These are phyloP conservation scores for Fusarium nematophilum DNA, from an alignment of 2,329 filamentous ascomycete species.

Conservation along the genomic window DNA sequence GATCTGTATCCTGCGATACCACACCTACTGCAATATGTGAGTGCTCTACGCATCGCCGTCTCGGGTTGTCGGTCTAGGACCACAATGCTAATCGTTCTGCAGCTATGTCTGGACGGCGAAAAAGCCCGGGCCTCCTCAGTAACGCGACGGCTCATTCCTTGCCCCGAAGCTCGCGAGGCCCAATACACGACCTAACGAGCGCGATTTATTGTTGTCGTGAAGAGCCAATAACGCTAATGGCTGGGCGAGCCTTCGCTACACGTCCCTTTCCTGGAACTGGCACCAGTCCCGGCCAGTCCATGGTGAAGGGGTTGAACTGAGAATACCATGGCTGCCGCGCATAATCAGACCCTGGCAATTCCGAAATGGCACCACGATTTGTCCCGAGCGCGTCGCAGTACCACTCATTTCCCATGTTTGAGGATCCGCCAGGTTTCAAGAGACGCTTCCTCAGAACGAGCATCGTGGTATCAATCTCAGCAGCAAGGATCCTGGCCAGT, in stretches of 20 bases:
- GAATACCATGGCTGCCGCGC: constrained; percentile 12
- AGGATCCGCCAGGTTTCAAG: constrained; percentile 28
- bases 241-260: background rate
- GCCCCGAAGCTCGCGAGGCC: constrained; percentile 9
- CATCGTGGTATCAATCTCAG: constrained; percentile 24
- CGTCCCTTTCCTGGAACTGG: constrained; percentile 6
- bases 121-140: constrained; percentile 40
- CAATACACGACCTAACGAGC: constrained; percentile 4
- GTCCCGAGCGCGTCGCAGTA: constrained; percentile 15
- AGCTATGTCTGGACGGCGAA: constrained; percentile 45
- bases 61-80: background rate
- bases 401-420: constrained; percentile 26
- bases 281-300: constrained; percentile 3
- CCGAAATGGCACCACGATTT: constrained; percentile 35
- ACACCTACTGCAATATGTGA: constrained; percentile 82
- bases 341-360: constrained; percentile 18
- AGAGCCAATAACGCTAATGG: constrained; percentile 1
- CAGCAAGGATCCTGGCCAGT: constrained; percentile 27
- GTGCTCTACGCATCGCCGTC: constrained; percentile 50
- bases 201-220: constrained; percentile 1
- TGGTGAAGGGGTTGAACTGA: constrained; percentile 12
- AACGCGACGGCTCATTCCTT: constrained; percentile 13
- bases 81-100: background rate
- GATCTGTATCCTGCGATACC: constrained; percentile 74
- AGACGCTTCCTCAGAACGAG: constrained; percentile 23